phyloP scores from a whole-genome alignment of 352 stramenopile genomes.

The Phytophthora macrochlamydospora region DNA sequence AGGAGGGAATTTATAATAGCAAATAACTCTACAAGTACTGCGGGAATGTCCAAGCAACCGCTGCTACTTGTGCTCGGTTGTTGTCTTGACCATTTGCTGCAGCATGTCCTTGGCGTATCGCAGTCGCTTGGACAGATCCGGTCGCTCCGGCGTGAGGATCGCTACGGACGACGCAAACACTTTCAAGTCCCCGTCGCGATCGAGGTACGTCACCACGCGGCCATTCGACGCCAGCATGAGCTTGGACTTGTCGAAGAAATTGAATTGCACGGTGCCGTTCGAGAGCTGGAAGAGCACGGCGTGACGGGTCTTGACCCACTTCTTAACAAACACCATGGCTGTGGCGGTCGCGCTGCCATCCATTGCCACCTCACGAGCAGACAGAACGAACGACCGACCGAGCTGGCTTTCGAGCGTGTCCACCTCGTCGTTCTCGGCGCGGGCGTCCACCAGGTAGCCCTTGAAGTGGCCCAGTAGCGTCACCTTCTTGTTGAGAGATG shows the following conservation, averaged over 20 bases:
- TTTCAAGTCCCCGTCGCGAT: conserved; percentile 73
- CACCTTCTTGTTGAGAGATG: conserved; percentile 96
- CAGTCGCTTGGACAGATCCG: conserved; percentile 78
- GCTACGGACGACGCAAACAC: conserved; percentile 57
- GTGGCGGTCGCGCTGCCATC: conserved; percentile 17
- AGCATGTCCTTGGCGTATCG: conserved; percentile 97
- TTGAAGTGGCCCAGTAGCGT: conserved; percentile 98
- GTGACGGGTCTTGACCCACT: conserved; percentile 98
- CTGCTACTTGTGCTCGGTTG: conserved; percentile 30
- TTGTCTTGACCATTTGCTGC: conserved; percentile 86
- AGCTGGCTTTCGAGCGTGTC: conserved; percentile 52
- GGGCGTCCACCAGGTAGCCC: conserved; percentile 94
- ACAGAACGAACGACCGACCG: conserved; percentile 26
- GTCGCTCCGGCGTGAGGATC: conserved; percentile 63
- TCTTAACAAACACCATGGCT: conserved; percentile 95
- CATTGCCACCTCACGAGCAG: conserved; percentile 28
- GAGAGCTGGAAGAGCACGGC: conserved; percentile 98
- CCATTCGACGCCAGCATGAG: conserved; percentile 93
- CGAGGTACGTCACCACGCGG: conserved; percentile 88
- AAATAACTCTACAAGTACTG: conserved; percentile 29
- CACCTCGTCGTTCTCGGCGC: conserved; percentile 55
- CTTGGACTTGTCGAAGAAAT: conserved; percentile 98
- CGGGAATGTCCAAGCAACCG: background rate
- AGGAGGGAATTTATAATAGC: conserved; percentile 40
- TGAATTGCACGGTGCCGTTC: conserved; percentile 95